A percentile compares a stretch with the other conserved stretches of the same genome.
These are phyloP conservation scores for Abortiporus biennis DNA, from an alignment of 1,284 basidiomycete species.

Conservation along the genomic window DNA sequence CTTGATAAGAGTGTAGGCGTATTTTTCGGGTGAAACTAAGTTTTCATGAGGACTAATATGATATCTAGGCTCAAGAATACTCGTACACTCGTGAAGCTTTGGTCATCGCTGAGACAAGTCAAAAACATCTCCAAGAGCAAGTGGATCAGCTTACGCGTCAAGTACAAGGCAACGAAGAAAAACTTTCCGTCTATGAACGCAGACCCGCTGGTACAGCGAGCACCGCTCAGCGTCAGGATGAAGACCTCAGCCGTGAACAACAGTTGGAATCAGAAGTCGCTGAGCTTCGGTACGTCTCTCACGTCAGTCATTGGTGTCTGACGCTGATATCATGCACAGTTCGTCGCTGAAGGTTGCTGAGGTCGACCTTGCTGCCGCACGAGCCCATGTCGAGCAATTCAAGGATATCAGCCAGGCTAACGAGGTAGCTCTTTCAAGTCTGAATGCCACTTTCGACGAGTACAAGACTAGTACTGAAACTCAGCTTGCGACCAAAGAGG, in stretches of 20 bases:
- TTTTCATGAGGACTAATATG: background rate
- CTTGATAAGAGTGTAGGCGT: constrained; percentile 68
- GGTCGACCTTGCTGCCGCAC: constrained; percentile 65
- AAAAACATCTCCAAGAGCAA: constrained; percentile 74
- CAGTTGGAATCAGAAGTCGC: constrained; percentile 83
- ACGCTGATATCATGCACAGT: constrained; percentile 41
- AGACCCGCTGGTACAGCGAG: constrained; percentile 36
- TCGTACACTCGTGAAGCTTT: constrained; percentile 70
- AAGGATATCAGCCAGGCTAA: constrained; percentile 79
- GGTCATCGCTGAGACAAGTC: constrained; percentile 73
- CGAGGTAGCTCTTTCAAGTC: constrained; percentile 66
- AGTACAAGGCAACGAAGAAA: constrained; percentile 74
- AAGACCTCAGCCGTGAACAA: constrained; percentile 60
- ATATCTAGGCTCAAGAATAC: constrained; percentile 53
- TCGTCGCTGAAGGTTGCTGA: constrained; percentile 70
- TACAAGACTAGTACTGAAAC: constrained; percentile 68
- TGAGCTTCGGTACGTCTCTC: constrained; percentile 65
- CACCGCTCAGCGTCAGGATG: constrained; percentile 28
- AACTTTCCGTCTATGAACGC: constrained; percentile 83
- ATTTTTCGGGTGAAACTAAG: background rate
- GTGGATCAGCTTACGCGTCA: constrained; percentile 68
- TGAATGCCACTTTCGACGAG: constrained; percentile 74
- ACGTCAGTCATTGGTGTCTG: too few relatives aligned
- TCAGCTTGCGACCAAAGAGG: constrained; percentile 60
- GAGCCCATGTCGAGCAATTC: constrained; percentile 76